phyloP scores from a whole-genome alignment of 768 basidiomycete species.

The Cyclocybe aegerita region DNA sequence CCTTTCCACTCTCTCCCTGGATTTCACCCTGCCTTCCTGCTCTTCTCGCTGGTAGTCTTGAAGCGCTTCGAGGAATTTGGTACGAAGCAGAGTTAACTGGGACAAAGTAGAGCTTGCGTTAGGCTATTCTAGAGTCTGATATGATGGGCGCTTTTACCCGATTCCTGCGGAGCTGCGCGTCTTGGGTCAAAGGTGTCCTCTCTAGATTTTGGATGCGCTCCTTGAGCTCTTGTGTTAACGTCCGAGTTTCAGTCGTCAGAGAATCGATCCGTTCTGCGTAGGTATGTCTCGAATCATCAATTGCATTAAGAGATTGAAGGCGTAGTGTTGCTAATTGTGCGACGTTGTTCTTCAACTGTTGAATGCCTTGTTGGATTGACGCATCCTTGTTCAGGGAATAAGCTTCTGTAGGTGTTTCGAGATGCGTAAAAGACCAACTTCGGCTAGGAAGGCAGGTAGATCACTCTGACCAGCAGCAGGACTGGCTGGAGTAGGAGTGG shows the following conservation, averaged over 20 bases:
- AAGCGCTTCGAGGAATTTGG: constrained; percentile 73
- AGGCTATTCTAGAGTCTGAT: not conserved
- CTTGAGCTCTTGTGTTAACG: constrained; percentile 56
- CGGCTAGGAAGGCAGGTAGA: constrained; percentile 30
- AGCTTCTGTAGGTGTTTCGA: not conserved
- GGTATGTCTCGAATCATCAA: constrained; percentile 27
- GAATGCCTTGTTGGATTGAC: constrained; percentile 40
- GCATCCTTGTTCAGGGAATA: constrained; percentile 28
- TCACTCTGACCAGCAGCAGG: constrained; percentile 17
- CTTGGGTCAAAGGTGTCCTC: constrained; percentile 25
- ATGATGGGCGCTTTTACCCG: constrained; percentile 23
- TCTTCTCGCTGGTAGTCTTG: constrained; percentile 80
- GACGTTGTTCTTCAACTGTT: constrained; percentile 37
- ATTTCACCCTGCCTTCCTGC: constrained; percentile 63
- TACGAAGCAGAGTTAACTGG: constrained; percentile 58
- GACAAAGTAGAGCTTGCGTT: not conserved
- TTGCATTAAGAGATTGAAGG: constrained; percentile 33
- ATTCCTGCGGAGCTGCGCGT: constrained; percentile 38
- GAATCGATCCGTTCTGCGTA: constrained; percentile 48
- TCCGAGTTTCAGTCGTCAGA: constrained; percentile 58
- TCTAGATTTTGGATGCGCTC: constrained; percentile 59
- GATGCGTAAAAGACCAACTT: constrained; percentile 23
- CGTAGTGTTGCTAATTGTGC: constrained; percentile 36
- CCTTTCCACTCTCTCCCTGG: constrained; percentile 67
- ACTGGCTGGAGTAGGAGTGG: constrained; percentile 15